Evolutionary conservation across 1,139 yeast genomes (phyloP), one percentile per base, ranked within the genome.

Genomic region (Pichia kudriavzevii): DNA sequence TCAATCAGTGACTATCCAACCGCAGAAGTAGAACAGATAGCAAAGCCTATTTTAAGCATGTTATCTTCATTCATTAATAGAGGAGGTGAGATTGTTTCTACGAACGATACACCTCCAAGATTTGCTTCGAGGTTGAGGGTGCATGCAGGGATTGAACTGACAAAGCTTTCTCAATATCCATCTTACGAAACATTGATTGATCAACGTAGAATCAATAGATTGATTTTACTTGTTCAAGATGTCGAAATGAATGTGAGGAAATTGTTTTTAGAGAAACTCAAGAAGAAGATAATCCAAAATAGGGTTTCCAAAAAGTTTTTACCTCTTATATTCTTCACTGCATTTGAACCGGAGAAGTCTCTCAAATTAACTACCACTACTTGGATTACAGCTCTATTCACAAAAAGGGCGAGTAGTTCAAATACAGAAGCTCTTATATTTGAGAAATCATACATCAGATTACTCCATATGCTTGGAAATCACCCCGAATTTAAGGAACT

Each of bases 51-150:
- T 0, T 58, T 84, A 41, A 82, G 80, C 46, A 59, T 84, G 26
- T 64, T 85, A 28, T 64, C 72, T 27, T 74, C 88, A 2, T 61
- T 82, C 22, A 72, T 87, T 31, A 74, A 78, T 3, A 80, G 80
- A 53, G 81, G 82, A 31, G 95, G 95, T n/a, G 95, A 87, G 50
- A 69, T 87, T 19, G 72, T 79, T 3, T 64, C 70, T 19, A 66
- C 66, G 18, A 63, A 64, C 30, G 49, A 66, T 4, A 81, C 95
- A 0, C 94, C 95, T 7, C 61, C 58, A 24, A 57, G 59, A 20
- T 76, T 64, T 48, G 79, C 78, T 47, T 67, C 76, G 43, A 71
- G 75, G 43, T 58, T 87, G 28, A 67, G 94, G 44, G 61, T 82
- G 8, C 66, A 64, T 19, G 91, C 94, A 1, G 95, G 94, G 0